Evolutionary conservation across 2,329 filamentous ascomycete species (phyloP), one percentile per base, ranked within the genome.

Genomic region (Blastomyces parvus): DNA sequence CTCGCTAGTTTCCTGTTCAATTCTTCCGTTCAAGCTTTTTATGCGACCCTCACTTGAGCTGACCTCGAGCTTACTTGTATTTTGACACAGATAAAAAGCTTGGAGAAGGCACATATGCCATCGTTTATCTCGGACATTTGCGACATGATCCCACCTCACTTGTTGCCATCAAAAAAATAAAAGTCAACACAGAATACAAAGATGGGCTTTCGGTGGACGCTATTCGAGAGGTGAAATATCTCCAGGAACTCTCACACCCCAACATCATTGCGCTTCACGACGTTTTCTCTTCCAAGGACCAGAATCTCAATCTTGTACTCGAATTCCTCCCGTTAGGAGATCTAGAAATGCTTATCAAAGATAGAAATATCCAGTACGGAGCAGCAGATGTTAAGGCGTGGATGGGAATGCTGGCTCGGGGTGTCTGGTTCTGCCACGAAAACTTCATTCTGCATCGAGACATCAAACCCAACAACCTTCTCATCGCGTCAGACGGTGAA

Each of bases 381-480:
- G 85, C 86, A 13, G 89, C 90, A 22, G 94, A 99, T 75, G 91
- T 97, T 76, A 99, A 99, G 76, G 89, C 91, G 19, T 99, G 94
- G 94, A 96, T 97, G 88, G 90, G 89, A 67, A 97, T 97, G 94
- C 83, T 97, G n/a, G 85, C 84, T 36, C 87, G 93, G 52, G 94
- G 89, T 33, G 86, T 97, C 36, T 96, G 91, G 88, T 99, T 96
- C 81, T 97, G 94, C 76, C 94, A 99, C 76, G 90, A 92, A 73
- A 95, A 94, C 75, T 93, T 88, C 70, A 85, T 99, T 22, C 83
- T 99, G 38, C 94, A 99, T 78, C 90, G 94, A 70, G 94, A 99
- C 80, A 97, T 99, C 81, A 99, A 99, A 78, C 93, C 93, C 58
- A 97, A 97, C 84, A 99, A 99, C 79, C 80, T 97, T 77, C 83